phyloP scores from a whole-genome alignment of 495 filamentous ascomycete species.

The Cairneyella variabilis region DNA sequence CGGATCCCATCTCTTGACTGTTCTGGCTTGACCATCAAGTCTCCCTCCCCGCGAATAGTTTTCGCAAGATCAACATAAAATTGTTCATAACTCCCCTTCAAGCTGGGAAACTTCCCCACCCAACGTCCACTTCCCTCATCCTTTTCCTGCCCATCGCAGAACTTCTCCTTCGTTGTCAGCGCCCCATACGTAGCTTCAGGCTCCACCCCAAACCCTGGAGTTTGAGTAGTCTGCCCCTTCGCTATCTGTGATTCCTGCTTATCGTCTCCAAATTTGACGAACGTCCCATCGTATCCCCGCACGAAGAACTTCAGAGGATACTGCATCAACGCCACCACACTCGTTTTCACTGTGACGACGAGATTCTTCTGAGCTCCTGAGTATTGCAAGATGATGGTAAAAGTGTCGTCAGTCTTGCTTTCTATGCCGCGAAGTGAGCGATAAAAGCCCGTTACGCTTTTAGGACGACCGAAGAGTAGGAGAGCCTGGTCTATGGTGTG shows the following conservation, averaged over 20 bases:
- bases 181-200: slow-evolving; percentile 32
- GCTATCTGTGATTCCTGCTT: slow-evolving; percentile 66
- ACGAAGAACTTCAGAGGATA: slow-evolving; percentile 67
- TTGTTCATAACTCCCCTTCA: slow-evolving; percentile 52
- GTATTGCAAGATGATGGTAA: slow-evolving; percentile 36
- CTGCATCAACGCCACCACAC: slow-evolving; percentile 57
- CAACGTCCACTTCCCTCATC: slow-evolving; percentile 25
- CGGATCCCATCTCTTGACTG: slow-evolving; percentile 58
- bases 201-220: slow-evolving; percentile 52
- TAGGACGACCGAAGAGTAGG: slow-evolving; percentile 60
- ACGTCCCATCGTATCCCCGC: slow-evolving; percentile 63
- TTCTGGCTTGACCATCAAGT: slow-evolving; percentile 55
- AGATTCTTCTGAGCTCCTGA: slow-evolving; percentile 28
- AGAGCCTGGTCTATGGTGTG: slow-evolving; percentile 72
- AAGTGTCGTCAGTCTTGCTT: slow-evolving; percentile 33
- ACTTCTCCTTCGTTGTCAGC: slow-evolving; percentile 30
- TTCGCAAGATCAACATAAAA: slow-evolving; percentile 62
- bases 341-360: slow-evolving; percentile 43
- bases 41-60: slow-evolving; percentile 29
- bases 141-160: slow-evolving; percentile 23
- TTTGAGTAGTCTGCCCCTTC: slow-evolving; percentile 42
- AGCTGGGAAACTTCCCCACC: slow-evolving; percentile 31
- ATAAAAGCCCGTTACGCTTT: slow-evolving; percentile 61
- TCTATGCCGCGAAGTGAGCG: slow-evolving; percentile 49
- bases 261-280: slow-evolving; percentile 66